These are phyloP conservation scores for Cutaneotrichosporon cavernicola DNA, from an alignment of 1,284 basidiomycete genomes.

Conservation along the genomic window DNA sequence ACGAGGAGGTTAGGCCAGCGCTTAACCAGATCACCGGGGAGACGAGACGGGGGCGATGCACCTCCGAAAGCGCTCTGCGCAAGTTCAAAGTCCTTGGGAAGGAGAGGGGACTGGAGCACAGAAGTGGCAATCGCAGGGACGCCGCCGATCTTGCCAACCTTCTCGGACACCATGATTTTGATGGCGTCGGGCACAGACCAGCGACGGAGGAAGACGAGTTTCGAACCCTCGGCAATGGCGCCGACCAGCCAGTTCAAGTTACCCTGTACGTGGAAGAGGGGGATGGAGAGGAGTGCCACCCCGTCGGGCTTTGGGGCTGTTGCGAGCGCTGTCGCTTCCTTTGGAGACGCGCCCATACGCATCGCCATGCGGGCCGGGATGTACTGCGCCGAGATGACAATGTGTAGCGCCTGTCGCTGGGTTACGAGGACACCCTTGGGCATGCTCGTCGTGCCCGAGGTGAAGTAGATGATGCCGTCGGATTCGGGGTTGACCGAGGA, in stretches of 20 bases:
- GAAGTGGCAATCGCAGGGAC: slow-evolving; percentile 45
- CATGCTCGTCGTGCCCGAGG: slow-evolving; percentile 38
- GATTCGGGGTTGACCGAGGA: slow-evolving; percentile 36
- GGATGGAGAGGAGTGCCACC: slow-evolving; percentile 38
- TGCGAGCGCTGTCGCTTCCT: slow-evolving; percentile 19
- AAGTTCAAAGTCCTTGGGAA: slow-evolving; percentile 33
- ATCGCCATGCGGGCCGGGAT: slow-evolving; percentile 34
- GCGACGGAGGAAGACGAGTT: slow-evolving; percentile 39
- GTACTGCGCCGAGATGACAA: slow-evolving; percentile 13
- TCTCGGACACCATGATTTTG: slow-evolving; percentile 35
- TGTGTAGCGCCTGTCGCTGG: slow-evolving; percentile 45
- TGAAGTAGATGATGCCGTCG: slow-evolving; percentile 49
- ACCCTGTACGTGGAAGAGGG: slow-evolving; percentile 50
- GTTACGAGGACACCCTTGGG: slow-evolving; percentile 49
- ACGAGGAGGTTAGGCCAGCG: slow-evolving; percentile 29
- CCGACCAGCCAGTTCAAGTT: slow-evolving; percentile 45
- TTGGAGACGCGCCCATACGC: slow-evolving; percentile 32
- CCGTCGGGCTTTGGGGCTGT: slow-evolving; percentile 11
- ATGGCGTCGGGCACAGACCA: slow-evolving; percentile 42
- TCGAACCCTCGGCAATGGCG: slow-evolving; percentile 41
- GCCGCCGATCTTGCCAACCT: slow-evolving; percentile 43
- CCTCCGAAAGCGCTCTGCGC: slow-evolving; percentile 46
- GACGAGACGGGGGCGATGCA: slow-evolving; percentile 39
- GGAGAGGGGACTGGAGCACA: slow-evolving; percentile 37
- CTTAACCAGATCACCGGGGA: slow-evolving; percentile 38